Conservation (phyloP, 2,329 filamentous ascomycete genomes). For the Biscogniauxia marginata region DNA sequence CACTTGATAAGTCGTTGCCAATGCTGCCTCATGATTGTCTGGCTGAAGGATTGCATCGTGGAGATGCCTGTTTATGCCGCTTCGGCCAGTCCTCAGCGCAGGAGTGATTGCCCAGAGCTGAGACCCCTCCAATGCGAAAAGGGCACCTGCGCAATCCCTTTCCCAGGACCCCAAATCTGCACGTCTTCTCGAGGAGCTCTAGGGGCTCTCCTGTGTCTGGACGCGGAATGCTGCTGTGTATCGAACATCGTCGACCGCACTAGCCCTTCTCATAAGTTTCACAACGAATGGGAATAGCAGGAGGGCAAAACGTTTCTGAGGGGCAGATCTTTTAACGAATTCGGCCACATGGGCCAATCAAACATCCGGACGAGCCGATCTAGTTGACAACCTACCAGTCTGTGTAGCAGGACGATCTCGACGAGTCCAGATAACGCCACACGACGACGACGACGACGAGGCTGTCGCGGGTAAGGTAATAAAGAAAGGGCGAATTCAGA, state of each 20-base stretch:
- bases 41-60: constrained; percentile 6
- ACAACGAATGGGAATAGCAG: background rate
- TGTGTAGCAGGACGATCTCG: constrained; percentile 9
- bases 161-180: background rate
- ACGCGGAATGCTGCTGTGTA: background rate
- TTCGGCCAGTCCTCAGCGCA: background rate
- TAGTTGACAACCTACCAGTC: constrained; percentile 6
- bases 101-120: background rate
- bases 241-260: background rate
- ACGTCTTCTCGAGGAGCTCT: background rate
- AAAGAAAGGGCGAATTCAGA: constrained; percentile 9
- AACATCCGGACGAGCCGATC: constrained; percentile 11
- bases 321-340: background rate
- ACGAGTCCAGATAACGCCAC: constrained; percentile 9
- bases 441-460: constrained; percentile 8
- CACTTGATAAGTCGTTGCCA: constrained; percentile 22
- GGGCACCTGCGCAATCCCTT: background rate
- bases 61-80: constrained; percentile 7
- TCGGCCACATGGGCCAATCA: constrained; percentile 5
- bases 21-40: constrained; percentile 14
- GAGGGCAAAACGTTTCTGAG: background rate
- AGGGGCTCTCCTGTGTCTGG: background rate
- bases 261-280: background rate
- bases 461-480: constrained; percentile 13
- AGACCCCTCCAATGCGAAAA: background rate